A percentile compares a stretch with the other conserved stretches of the same genome.
phyloP scores from a whole-genome alignment of 352 stramenopile genomes.

The Poterioochromonas sp. region DNA sequence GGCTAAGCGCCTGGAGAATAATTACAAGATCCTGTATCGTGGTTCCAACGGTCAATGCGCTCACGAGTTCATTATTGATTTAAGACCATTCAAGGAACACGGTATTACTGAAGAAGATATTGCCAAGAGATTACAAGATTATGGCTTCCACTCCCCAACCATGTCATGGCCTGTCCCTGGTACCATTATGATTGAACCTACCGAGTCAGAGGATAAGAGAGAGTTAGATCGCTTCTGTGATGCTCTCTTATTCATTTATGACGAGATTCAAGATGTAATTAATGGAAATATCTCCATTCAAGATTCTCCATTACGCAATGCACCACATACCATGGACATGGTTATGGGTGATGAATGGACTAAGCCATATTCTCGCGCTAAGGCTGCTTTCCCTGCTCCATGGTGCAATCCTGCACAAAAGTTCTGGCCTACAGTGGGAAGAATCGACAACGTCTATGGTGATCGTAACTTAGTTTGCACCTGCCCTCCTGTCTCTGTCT shows the following conservation, averaged over 20 bases:
- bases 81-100: conserved; percentile 86
- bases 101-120: conserved; percentile 91
- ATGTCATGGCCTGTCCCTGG: conserved; percentile 96
- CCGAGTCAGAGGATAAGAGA: conserved; percentile 92
- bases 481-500: conserved; percentile 74
- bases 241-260: conserved; percentile 85
- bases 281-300: conserved; percentile 75
- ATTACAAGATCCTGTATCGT: conserved; percentile 90
- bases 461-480: conserved; percentile 96
- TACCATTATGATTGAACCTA: conserved; percentile 98
- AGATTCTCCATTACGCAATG: conserved; percentile 87
- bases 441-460: conserved; percentile 97
- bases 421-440: conserved; percentile 92
- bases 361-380: conserved; percentile 77
- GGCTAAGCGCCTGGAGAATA: conserved; percentile 77
- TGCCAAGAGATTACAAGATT: conserved; percentile 91
- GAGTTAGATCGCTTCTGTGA: conserved; percentile 96
- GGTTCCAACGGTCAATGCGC: conserved; percentile 92
- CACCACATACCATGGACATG: conserved; percentile 89
- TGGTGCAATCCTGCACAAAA: conserved; percentile 85
- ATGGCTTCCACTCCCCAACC: conserved; percentile 97
- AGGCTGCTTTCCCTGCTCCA: conserved; percentile 84
- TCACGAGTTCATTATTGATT: conserved; percentile 99
- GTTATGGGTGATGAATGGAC: conserved; percentile 85
- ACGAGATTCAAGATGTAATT: conserved; percentile 93